phyloP scores from a whole-genome alignment of 129 eudicot genomes.

The Silybum marianum region DNA sequence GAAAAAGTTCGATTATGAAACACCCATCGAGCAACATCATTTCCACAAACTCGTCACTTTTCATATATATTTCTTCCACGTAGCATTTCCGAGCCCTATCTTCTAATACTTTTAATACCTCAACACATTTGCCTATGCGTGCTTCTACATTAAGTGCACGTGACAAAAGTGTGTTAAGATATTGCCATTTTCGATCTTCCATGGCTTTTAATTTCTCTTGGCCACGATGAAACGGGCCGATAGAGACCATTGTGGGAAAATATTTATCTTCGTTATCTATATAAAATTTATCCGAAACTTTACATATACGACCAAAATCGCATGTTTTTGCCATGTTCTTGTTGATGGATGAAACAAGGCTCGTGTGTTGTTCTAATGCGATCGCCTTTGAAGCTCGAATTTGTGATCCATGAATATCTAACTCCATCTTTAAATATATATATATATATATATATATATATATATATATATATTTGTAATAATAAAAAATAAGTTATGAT shows the following conservation, averaged over 20 bases:
- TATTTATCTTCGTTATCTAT: constrained; percentile 39
- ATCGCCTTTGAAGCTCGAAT: constrained; percentile 27
- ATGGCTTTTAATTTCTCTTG: constrained; percentile 26
- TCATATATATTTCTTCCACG: constrained; percentile 30
- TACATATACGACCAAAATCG: constrained; percentile 38
- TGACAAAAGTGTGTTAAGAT: constrained; percentile 50
- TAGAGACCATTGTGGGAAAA: constrained; percentile 52
- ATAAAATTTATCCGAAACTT: constrained; percentile 36
- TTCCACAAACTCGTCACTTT: constrained; percentile 49
- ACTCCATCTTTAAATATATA: constrained; percentile 26
- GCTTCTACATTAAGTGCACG: constrained; percentile 43
- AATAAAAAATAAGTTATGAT: not conserved
- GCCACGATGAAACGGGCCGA: constrained; percentile 70
- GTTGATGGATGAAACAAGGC: constrained; percentile 45
- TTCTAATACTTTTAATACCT: constrained; percentile 42
- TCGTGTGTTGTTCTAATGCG: constrained; percentile 24
- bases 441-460: not conserved
- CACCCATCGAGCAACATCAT: constrained; percentile 68
- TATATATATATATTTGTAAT: not conserved
- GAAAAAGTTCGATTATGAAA: constrained; percentile 70
- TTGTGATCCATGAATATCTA: constrained; percentile 25
- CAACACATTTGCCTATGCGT: constrained; percentile 42
- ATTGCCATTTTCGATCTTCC: constrained; percentile 60
- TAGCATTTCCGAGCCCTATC: constrained; percentile 61
- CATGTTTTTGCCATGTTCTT: constrained; percentile 43